Conservation (phyloP, 1,139 yeast species). For the Yamadazyma friedrichii region DNA sequence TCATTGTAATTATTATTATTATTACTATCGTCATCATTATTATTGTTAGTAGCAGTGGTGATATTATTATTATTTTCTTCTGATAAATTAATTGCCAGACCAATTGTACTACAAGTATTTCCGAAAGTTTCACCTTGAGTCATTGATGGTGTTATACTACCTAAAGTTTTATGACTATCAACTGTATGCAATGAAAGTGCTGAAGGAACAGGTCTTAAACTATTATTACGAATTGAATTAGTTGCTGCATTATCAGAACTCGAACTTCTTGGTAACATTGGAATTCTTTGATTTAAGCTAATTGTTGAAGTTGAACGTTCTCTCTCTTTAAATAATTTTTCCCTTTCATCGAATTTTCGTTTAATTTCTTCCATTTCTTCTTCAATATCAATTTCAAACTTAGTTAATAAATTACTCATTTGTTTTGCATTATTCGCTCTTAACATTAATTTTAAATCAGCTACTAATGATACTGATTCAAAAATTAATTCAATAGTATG, state of each 20-base stretch:
- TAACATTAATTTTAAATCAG: slow-evolving; percentile 63
- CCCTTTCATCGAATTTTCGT: slow-evolving; percentile 9
- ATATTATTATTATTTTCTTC: not conserved
- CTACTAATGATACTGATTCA: slow-evolving; percentile 58
- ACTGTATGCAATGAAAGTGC: slow-evolving; percentile 11
- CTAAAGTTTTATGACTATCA: slow-evolving; percentile 7
- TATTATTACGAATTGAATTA: not conserved
- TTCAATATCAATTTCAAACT: slow-evolving; percentile 32
- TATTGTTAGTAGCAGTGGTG: no score
- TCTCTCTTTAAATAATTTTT: slow-evolving; percentile 6
- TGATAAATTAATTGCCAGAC: slow-evolving; percentile 1
- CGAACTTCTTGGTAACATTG: slow-evolving; percentile 7
- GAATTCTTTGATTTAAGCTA: slow-evolving; percentile 1
- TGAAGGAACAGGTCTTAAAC: slow-evolving; percentile 11
- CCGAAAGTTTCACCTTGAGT: slow-evolving; percentile 1
- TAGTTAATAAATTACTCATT: slow-evolving; percentile 45
- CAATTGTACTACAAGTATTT: not conserved
- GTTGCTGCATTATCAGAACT: slow-evolving; percentile 11
- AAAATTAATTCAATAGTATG: slow-evolving; percentile 55
- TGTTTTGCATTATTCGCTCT: slow-evolving; percentile 62
- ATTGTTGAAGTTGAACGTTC: slow-evolving; percentile 9
- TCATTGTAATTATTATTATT: no score
- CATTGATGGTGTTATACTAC: not conserved
- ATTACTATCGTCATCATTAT: not conserved
- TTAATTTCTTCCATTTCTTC: slow-evolving; percentile 16